Percentiles rank a stretch among this genome's conserved stretches.
These are phyloP conservation scores for Saccharum officinarum DNA, from an alignment of 176 grass and related monocot species.

Conservation along the genomic window DNA sequence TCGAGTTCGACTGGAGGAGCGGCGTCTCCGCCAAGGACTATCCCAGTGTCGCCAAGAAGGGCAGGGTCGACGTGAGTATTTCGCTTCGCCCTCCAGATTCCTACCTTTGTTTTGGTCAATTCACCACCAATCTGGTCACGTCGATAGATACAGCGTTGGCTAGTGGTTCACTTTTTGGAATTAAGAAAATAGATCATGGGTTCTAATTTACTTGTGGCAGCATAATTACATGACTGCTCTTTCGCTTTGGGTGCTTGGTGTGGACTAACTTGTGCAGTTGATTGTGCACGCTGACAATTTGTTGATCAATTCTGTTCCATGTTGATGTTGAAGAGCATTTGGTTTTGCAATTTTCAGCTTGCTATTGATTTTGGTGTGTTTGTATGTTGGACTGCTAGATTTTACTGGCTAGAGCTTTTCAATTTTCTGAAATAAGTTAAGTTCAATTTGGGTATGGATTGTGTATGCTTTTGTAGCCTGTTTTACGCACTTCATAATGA, in stretches of 20 bases:
- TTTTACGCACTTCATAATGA: not conserved
- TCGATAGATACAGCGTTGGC: not conserved
- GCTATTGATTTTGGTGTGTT: not conserved
- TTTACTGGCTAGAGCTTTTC: not conserved
- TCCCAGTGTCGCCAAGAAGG: conserved; percentile 92
- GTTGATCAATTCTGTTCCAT: not conserved
- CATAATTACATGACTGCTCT: not conserved
- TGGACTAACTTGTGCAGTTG: not conserved
- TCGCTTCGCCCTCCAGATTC: not conserved
- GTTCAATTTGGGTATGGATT: not conserved
- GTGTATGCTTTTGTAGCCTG: not conserved
- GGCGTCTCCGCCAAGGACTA: conserved; percentile 87
- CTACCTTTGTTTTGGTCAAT: conserved; percentile 14
- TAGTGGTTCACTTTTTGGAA: not conserved
- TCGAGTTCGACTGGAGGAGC: conserved; percentile 94
- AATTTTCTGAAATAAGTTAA: not conserved
- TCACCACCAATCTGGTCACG: not conserved
- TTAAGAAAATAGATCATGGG: not conserved
- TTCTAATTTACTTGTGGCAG: not conserved
- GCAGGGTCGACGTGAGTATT: conserved; percentile 91
- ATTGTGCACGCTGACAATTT: not conserved
- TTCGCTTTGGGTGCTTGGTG: conserved; percentile 2
- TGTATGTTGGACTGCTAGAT: not conserved
- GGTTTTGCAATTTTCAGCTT: not conserved
- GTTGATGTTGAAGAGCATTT: not conserved